A percentile compares a stretch with the other conserved stretches of the same genome.
phyloP scores from a whole-genome alignment of 768 basidiomycete species.

The Leccinum aurantiacum region DNA sequence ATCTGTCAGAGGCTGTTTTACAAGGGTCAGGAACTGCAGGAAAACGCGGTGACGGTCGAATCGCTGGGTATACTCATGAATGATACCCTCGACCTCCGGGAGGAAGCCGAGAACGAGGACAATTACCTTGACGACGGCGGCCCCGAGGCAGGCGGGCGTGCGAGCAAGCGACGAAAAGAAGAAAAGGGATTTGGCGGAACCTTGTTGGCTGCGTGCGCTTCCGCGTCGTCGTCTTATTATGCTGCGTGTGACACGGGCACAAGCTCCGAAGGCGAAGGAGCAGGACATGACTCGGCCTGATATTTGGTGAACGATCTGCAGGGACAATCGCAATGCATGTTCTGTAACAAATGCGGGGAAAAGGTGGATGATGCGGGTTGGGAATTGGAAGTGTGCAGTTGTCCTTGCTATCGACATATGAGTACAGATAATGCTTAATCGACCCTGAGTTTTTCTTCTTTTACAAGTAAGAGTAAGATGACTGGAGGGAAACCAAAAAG shows the following conservation, averaged over 20 bases:
- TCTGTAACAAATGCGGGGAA: conserved; percentile 48
- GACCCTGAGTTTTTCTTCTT: conserved; percentile 17
- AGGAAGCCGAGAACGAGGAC: conserved; percentile 61
- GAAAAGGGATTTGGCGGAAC: conserved; percentile 78
- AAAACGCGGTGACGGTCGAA: conserved; percentile 51
- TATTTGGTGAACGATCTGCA: conserved; percentile 52
- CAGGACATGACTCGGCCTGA: conserved; percentile 32
- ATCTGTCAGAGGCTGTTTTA: conserved; percentile 75
- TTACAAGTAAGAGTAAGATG: conserved; percentile 23
- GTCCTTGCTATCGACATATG: conserved; percentile 32
- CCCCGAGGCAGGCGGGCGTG: conserved; percentile 39
- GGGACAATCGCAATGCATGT: conserved; percentile 37
- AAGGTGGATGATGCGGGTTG: conserved; percentile 26
- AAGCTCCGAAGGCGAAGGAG: conserved; percentile 34
- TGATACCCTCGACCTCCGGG: conserved; percentile 65
- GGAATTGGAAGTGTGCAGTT: conserved; percentile 13
- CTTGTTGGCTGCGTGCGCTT: conserved; percentile 47
- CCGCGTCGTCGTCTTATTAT: conserved; percentile 24
- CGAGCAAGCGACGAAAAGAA: conserved; percentile 44
- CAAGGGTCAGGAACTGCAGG: conserved; percentile 59
- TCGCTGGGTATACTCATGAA: conserved; percentile 60
- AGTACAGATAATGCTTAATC: conserved; percentile 38
- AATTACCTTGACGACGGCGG: conserved; percentile 43
- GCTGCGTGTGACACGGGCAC: conserved; percentile 30
- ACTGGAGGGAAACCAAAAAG: conserved; percentile 6